Evolutionary conservation across 495 filamentous ascomycete genomes (phyloP), one percentile per base, ranked within the genome.

Genomic region (Neurospora sp.): DNA sequence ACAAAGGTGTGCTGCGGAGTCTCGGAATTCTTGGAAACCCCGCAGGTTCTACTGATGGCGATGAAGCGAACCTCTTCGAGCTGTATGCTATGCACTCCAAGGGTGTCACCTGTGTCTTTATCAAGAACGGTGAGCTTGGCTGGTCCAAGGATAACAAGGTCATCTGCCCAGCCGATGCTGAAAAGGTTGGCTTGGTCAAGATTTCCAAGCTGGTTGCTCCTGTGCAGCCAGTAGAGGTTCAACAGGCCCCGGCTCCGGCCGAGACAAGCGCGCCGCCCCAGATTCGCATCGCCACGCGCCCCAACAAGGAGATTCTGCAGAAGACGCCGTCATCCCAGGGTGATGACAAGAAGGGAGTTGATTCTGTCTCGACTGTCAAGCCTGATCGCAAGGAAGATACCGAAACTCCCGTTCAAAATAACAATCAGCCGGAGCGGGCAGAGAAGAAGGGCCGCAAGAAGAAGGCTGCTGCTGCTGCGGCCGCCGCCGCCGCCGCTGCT

Each of bases 81-180:
- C 88, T 99, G 9, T 99, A 98, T 81, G 92, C 93, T 27, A 96
- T 97, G 91, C 94, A 99, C 81, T 97, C 96, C 9, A 96, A 93
- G 81, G 96, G 96, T 74, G 94, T 98, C 54, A 94, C 93, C 1
- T 93, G 92, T 77, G 76, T 98, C 39, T 90, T 87, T 77, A 88
- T 99, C 77, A 94, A 91, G 80, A 92, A 92, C 80, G 88, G 90
- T 69, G 94, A 98, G 81, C 83, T 99, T 71, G 96, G 96, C 5
- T 98, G 93, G 94, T 90, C 88, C 72, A 83, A 87, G 42, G 93
- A 98, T 41, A 94, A 92, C 81, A 96, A 94, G 81, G 92, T 94
- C 71, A 84, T 97, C 46, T 81, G 89, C 72, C 84, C 91, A 1
- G 85, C 94, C 23, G 90, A 97, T 83, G 95, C 92, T 20, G 83